Evolutionary conservation across 2,329 filamentous ascomycete genomes (phyloP), one percentile per base, ranked within the genome.

Genomic region (Sporothrix pallida): DNA sequence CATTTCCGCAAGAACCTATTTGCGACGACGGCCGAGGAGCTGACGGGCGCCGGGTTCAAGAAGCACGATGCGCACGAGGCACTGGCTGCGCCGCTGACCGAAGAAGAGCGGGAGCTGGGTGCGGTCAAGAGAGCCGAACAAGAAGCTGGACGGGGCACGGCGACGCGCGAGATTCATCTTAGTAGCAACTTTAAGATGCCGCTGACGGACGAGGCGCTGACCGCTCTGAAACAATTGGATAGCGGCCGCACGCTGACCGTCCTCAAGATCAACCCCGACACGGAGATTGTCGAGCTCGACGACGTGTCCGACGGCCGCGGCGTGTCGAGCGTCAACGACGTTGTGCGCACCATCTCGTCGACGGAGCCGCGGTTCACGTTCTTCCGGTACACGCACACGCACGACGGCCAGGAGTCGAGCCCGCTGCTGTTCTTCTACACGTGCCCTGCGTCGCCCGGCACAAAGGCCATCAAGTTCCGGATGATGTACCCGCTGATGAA

Each of bases 401-500:
- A 89, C 75, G 82, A 84, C 46, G 89, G 88, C 26, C 76, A 79
- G 63, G 82, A 87, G 74, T 83, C 85, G 71, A 87, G 85, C 72
- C 89, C 90, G 2, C 84, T 95, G 67, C 85, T 95, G 6, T 96
- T 96, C 84, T 90, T 96, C 80, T 95, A 94, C 83, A 95, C 93
- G 6, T 94, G 92, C 81, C 93, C 93, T 0, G 84, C 87, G 8
- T 86, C 91, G 4, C 83, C 88, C 0, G 87, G 85, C 42, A 89
- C 87, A 71, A 93, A 90, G 82, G 84, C 88, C 71, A 92, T 96
- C 84, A 95, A 93, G 84, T 91, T 92, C 82, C 87, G 93, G 76
- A 97, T 97, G 93, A 82, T 96, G 79, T 96, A 96, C 80, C 92
- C 93, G 48, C 84, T 91, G 37, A 91, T 90, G 84, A 91, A 90